Evolutionary conservation across 169 alveolate species (phyloP), one percentile per base, ranked within the genome.

Genomic region (Babesia bigemina): DNA sequence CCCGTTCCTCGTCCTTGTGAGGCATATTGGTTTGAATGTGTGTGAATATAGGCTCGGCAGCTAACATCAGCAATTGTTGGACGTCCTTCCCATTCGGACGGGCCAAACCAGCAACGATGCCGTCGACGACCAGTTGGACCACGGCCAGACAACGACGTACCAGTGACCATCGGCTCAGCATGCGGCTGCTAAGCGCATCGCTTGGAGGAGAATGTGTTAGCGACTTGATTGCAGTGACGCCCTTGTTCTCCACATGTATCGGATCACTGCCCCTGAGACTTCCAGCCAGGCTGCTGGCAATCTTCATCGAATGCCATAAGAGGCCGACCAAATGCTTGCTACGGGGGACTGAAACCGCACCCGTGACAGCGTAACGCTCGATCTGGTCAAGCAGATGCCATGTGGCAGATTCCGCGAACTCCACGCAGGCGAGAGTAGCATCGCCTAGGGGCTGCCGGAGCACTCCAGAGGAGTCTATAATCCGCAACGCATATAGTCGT

Each of bases 251-350:
- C n/a, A 4, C 33, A 33, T 33, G 39, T 33, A 33, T 33, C 39
- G 6, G 39, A 33, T 33, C 39, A 33, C 28, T 24, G 3, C 21
- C 19, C 19, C 11, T 16, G 28, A 59, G 4, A 58, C 67, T 19
- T 2, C 26, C 39, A n/a, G 24, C 48, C 12, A 70, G 53, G 60
- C 59, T 45, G 59, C 33, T 71, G 44, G 72, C 61, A 22, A 71
- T n/a, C 28, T 71, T 71, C 17, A 39, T 42, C 39, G 55, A 58
- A 59, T 60, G 59, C 81, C 81, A 71, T 22, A 63, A 49, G 36
- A 71, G 61, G 33, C 81, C 81, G 47, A 71, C 72, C 71, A 71
- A 22, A 42, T 56, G 81, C 44, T 71, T 71, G 50, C 71, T 62
- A 28, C 72, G 59, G 81, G 55, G 52, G 45, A 11, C 13, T 17